A percentile compares a stretch with the other conserved stretches of the same genome.
Conservation (phyloP, 2,329 filamentous ascomycete species). For the Aspergillus luchuensis region DNA sequence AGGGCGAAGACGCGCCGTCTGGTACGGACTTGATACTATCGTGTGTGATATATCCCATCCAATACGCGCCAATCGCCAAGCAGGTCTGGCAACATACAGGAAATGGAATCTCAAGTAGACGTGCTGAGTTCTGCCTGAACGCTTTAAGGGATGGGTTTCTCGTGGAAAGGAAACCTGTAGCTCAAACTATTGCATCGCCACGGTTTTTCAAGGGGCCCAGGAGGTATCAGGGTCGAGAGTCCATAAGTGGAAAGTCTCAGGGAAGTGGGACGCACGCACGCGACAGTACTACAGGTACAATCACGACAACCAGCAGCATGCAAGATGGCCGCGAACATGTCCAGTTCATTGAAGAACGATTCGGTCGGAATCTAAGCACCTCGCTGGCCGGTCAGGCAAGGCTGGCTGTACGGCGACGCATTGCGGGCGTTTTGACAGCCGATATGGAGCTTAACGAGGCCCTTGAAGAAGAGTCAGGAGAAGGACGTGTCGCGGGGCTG, state of each 20-base stretch:
- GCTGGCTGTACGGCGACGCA: slow-evolving; percentile 80
- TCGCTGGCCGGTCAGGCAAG: slow-evolving; percentile 79
- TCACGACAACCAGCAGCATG: slow-evolving; percentile 27
- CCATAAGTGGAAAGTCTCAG: slow-evolving; percentile 47
- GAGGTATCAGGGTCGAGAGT: slow-evolving; percentile 71
- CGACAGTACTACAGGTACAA: slow-evolving; percentile 35
- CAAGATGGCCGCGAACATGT: slow-evolving; percentile 65
- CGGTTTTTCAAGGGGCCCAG: slow-evolving; percentile 69
- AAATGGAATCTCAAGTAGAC: slow-evolving; percentile 86
- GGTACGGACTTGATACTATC: slow-evolving; percentile 63
- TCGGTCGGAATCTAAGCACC: slow-evolving; percentile 84
- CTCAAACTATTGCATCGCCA: slow-evolving; percentile 27
- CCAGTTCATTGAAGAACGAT: slow-evolving; percentile 89
- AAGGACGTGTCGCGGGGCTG: slow-evolving; percentile 56
- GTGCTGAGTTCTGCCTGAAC: slow-evolving; percentile 83
- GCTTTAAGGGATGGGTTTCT: slow-evolving; percentile 71
- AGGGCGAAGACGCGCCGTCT: slow-evolving; percentile 63
- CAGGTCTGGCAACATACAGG: slow-evolving; percentile 97
- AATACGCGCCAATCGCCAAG: slow-evolving; percentile 74
- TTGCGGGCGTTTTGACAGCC: slow-evolving; percentile 78
- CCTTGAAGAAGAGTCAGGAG: slow-evolving; percentile 45
- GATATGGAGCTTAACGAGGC: slow-evolving; percentile 68
- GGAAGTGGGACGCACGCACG: slow-evolving; percentile 37
- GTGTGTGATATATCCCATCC: slow-evolving; percentile 70
- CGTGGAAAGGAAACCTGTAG: slow-evolving; percentile 48